These are phyloP conservation scores for Noccaea caerulescens DNA, from an alignment of 345 rosid species.

Conservation along the genomic window DNA sequence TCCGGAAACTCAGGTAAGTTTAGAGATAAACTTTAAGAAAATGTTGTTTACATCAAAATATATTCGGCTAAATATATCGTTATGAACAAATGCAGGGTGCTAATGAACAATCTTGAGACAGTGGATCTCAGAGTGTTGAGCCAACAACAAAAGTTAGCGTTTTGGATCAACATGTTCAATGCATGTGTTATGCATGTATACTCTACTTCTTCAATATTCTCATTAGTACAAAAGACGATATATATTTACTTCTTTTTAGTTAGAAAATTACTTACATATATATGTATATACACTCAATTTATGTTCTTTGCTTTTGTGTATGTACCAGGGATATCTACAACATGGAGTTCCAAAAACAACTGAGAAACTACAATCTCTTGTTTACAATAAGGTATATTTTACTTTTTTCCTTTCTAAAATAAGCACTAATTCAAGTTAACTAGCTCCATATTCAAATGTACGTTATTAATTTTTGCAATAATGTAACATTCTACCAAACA, in stretches of 20 bases:
- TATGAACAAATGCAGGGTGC: conserved; percentile 53
- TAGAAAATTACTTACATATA: not conserved
- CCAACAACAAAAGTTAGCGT: conserved; percentile 81
- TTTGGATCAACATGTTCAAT: conserved; percentile 99
- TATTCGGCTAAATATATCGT: not conserved
- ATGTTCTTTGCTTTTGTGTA: not conserved
- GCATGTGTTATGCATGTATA: conserved; percentile 96
- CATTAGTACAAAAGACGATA: not conserved
- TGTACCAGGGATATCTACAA: conserved; percentile 79
- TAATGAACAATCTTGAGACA: conserved; percentile 73
- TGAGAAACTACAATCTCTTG: conserved; percentile 62
- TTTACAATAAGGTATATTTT: conserved; percentile 52
- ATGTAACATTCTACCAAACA: not conserved
- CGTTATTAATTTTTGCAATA: not conserved
- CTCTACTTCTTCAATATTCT: conserved; percentile 13
- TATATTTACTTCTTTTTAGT: not conserved
- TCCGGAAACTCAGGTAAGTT: conserved; percentile 73
- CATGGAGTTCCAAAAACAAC: conserved; percentile 80
- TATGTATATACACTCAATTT: not conserved
- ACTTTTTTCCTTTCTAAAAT: not conserved
- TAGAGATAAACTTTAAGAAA: not conserved
- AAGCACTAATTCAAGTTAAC: conserved; percentile 15
- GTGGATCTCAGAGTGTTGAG: conserved; percentile 70
- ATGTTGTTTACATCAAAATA: not conserved
- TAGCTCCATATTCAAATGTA: not conserved